Percentiles rank a stretch among this genome's conserved stretches.
These are phyloP conservation scores for Nectriaceae sp. DNA, from an alignment of 2,329 filamentous ascomycete genomes.

Conservation along the genomic window DNA sequence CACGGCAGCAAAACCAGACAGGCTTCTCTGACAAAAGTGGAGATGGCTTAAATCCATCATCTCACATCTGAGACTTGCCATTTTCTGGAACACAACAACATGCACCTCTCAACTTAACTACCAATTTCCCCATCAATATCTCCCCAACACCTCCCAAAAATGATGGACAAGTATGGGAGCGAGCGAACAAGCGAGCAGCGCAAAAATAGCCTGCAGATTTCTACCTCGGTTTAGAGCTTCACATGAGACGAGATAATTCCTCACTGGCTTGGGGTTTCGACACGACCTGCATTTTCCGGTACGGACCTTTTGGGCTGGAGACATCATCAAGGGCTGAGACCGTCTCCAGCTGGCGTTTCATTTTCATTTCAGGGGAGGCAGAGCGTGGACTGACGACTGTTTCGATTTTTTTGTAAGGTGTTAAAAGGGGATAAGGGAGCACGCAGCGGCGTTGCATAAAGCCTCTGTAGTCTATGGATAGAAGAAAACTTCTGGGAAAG, in stretches of 20 bases:
- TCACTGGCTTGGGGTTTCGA: constrained; percentile 13
- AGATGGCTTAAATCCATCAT: background rate
- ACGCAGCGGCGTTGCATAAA: background rate
- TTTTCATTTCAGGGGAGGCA: background rate
- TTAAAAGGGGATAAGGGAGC: background rate
- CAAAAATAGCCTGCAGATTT: too few species aligned
- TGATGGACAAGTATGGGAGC: too few species aligned
- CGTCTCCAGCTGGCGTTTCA: constrained; percentile 44
- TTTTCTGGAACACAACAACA: background rate
- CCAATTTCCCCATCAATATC: background rate
- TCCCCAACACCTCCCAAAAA: background rate
- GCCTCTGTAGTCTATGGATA: background rate
- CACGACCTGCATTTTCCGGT: constrained; percentile 30
- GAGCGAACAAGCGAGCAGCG: too few species aligned
- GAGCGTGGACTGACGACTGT: background rate
- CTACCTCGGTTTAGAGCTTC: constrained; percentile 4
- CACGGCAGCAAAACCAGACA: constrained; percentile 9
- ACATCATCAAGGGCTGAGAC: constrained; percentile 58
- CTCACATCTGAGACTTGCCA: background rate
- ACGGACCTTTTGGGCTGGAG: constrained; percentile 35
- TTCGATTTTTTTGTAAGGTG: background rate
- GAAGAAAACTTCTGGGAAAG: too few species aligned
- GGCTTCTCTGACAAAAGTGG: constrained; percentile 13
- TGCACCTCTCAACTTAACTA: background rate
- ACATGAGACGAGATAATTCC: constrained; percentile 11